Evolutionary conservation across 2,329 filamentous ascomycete species (phyloP), one percentile per base, ranked within the genome.

Genomic region (Colletotrichum lupini): DNA sequence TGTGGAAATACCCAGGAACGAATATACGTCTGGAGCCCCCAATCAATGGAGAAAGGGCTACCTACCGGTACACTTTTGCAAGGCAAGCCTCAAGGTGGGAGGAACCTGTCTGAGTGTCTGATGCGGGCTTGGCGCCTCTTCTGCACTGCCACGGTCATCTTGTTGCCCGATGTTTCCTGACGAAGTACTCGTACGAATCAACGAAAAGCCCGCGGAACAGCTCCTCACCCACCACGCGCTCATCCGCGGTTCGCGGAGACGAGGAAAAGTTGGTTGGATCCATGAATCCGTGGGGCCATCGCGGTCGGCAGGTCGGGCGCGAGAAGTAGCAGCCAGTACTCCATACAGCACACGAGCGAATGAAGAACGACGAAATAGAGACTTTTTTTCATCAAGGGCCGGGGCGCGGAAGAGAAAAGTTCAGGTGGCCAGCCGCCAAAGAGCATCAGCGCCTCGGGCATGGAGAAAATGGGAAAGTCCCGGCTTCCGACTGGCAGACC

Each of bases 111-210:
- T 30, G 26, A 57, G 58, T 68, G 22, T 63, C 64, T 30, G 19
- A n/a, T 22, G 59, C 55, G 60, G 60, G 35, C 67, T 71, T 73
- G 71, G 67, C 71, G 56, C 60, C 24, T 52, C 52, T 65, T 61
- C 35, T 37, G 68, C 68, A 72, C 70, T 65, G 70, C 59, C 70
- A 73, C 66, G 52, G 32, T 42, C 66, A 46, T 24, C 5, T 55
- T 42, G 5, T 53, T 63, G 60, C 60, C 42, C 26, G 9, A 26
- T 53, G 12, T 52, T 52, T 8, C 32, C 32, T 35, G 53, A 26
- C 42, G 16, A 49, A 49, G 42, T n/a, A 49, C 8, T n/a, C 42
- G 19, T 49, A 49, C 42, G 42, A 49, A 49, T 49, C 16, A 22
- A 49, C 5, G n/a, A 22, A 49, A 9, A 49, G 19, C 42, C 42